phyloP scores from a whole-genome alignment of 2,329 filamentous ascomycete genomes.

The Pleochaeta shiraiana region DNA sequence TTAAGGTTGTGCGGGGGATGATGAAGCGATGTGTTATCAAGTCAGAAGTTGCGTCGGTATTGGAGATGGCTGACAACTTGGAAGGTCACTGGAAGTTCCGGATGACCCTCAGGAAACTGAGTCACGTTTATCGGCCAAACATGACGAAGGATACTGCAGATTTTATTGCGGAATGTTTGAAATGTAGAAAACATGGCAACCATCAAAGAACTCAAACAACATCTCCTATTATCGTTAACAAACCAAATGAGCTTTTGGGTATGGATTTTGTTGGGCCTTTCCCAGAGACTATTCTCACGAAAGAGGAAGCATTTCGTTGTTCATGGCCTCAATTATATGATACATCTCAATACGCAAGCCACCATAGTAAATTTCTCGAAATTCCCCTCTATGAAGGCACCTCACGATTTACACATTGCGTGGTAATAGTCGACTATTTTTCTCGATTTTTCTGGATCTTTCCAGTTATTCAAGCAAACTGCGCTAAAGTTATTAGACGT shows the following conservation, averaged over 20 bases:
- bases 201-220: too few relatives aligned
- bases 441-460: constrained; percentile 1
- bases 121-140: too few relatives aligned
- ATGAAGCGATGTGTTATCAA: too few relatives aligned
- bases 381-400: not conserved
- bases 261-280: too few relatives aligned
- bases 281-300: too few relatives aligned
- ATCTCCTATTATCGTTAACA: too few relatives aligned
- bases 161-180: not conserved
- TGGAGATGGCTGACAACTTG: not conserved
- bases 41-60: not conserved
- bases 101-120: too few relatives aligned
- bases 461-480: not conserved
- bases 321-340: too few relatives aligned
- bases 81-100: too few relatives aligned
- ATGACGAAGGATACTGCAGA: too few relatives aligned
- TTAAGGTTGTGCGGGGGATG: not conserved
- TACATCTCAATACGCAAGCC: not conserved
- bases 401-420: not conserved
- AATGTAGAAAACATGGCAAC: not conserved
- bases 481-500: not conserved
- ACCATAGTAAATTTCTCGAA: not conserved
- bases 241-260: too few relatives aligned
- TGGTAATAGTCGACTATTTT: not conserved
- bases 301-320: too few relatives aligned